These are phyloP conservation scores for Taiozyma sp. DNA, from an alignment of 1,139 yeast species.

Conservation along the genomic window DNA sequence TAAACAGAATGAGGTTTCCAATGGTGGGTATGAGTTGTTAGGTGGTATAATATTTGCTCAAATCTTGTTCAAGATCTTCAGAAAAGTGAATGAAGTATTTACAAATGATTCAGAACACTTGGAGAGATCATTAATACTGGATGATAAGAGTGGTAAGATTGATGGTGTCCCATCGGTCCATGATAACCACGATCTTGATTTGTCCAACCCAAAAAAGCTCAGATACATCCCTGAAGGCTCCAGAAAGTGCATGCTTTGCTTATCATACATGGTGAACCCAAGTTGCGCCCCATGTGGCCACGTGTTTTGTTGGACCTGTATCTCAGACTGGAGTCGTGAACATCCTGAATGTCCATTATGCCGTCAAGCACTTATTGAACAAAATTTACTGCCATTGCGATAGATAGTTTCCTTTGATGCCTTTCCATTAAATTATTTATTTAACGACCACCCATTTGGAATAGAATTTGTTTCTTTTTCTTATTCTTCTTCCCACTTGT, in stretches of 20 bases:
- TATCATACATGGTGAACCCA: slow-evolving; percentile 77
- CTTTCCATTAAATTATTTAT: background rate
- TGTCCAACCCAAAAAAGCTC: slow-evolving; percentile 51
- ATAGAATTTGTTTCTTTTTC: slow-evolving; percentile 42
- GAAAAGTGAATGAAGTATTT: slow-evolving; percentile 8
- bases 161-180: slow-evolving; percentile 14
- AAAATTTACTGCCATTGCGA: slow-evolving; percentile 65
- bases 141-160: slow-evolving; percentile 5
- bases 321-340: slow-evolving; percentile 85
- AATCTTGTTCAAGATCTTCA: slow-evolving; percentile 39
- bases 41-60: slow-evolving; percentile 71
- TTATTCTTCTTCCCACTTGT: slow-evolving; percentile 27
- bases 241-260: slow-evolving; percentile 78
- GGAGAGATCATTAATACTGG: background rate
- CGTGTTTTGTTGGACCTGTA: slow-evolving; percentile 88
- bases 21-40: slow-evolving; percentile 70
- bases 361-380: slow-evolving; percentile 70
- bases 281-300: slow-evolving; percentile 91
- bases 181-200: slow-evolving; percentile 33
- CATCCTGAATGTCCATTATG: slow-evolving; percentile 91
- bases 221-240: slow-evolving; percentile 71
- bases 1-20: slow-evolving; percentile 32
- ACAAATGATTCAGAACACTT: background rate
- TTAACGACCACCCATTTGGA: slow-evolving; percentile 35
- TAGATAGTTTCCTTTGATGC: slow-evolving; percentile 19